Percentiles rank a stretch among this genome's conserved stretches.
Conservation (phyloP, 2,329 filamentous ascomycete species). For the Talaromyces islandicus region DNA sequence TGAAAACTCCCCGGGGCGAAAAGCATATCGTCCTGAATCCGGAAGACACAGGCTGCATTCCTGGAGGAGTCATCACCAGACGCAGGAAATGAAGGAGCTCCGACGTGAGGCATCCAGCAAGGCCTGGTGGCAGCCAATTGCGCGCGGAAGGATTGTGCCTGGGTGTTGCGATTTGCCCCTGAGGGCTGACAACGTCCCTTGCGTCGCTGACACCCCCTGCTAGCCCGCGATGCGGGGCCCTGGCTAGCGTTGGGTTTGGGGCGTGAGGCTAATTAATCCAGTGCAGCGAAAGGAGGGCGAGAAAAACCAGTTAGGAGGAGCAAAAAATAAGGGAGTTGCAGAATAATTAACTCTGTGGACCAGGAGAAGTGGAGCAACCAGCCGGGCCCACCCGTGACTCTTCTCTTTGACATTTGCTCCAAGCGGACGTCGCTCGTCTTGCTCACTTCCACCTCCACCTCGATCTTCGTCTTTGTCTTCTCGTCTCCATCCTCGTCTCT, state of each 20-base stretch:
- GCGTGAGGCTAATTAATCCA: background rate
- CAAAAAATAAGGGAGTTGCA: background rate
- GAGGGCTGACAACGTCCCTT: background rate
- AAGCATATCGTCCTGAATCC: background rate
- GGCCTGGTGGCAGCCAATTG: background rate
- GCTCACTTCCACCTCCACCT: background rate
- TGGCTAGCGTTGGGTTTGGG: background rate
- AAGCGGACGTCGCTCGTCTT: background rate
- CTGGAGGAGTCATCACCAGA: background rate
- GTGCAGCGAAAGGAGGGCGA: background rate
- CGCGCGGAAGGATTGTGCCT: background rate
- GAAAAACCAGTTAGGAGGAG: background rate
- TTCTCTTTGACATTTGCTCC: no score
- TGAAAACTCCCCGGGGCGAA: background rate
- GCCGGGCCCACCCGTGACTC: background rate
- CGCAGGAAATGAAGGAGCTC: background rate
- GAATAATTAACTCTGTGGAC: background rate
- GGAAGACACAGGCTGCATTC: background rate
- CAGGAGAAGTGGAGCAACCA: background rate
- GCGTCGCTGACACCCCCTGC: background rate
- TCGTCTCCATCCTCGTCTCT: background rate
- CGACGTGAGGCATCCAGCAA: background rate
- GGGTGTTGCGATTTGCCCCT: background rate
- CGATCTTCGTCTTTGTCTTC: background rate
- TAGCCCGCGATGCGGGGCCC: background rate